Percentiles rank a stretch among this genome's conserved stretches.
Conservation (phyloP, 2,329 filamentous ascomycete species). For the Fusarium sororula region DNA sequence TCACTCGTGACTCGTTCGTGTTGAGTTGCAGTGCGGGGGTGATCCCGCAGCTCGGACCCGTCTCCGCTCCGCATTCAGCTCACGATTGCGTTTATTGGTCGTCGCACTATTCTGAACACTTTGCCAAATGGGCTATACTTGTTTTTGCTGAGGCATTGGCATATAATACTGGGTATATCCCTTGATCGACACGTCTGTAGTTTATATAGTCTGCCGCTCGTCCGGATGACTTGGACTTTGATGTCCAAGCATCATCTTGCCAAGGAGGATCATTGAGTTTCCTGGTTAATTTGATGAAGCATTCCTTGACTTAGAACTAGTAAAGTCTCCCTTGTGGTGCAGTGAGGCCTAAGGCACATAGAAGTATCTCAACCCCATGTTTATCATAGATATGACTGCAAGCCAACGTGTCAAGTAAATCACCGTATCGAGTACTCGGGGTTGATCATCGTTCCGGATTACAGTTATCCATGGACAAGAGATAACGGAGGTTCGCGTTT, state of each 20-base stretch:
- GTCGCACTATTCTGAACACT: neutral
- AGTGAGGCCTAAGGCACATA: neutral
- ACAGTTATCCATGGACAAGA: neutral
- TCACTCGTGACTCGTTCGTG: neutral
- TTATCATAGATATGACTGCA: neutral
- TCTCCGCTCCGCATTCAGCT: constrained; percentile 16
- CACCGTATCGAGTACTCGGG: no score
- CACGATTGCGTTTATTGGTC: neutral
- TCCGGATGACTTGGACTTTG: neutral
- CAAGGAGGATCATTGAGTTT: neutral
- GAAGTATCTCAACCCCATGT: no score
- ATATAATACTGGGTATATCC: neutral
- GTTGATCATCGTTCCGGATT: neutral
- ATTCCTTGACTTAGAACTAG: neutral
- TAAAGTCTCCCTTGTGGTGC: neutral
- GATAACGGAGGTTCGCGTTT: neutral
- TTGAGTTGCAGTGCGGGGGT: constrained; percentile 9
- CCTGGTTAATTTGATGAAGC: neutral
- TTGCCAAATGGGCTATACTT: no score
- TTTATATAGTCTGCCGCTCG: neutral
- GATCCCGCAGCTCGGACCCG: constrained; percentile 14
- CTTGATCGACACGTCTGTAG: neutral
- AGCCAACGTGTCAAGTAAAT: neutral
- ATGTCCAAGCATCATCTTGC: neutral
- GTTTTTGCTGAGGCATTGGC: neutral